phyloP scores from a whole-genome alignment of 2,329 filamentous ascomycete species.

The Nigrograna mackinnonii region DNA sequence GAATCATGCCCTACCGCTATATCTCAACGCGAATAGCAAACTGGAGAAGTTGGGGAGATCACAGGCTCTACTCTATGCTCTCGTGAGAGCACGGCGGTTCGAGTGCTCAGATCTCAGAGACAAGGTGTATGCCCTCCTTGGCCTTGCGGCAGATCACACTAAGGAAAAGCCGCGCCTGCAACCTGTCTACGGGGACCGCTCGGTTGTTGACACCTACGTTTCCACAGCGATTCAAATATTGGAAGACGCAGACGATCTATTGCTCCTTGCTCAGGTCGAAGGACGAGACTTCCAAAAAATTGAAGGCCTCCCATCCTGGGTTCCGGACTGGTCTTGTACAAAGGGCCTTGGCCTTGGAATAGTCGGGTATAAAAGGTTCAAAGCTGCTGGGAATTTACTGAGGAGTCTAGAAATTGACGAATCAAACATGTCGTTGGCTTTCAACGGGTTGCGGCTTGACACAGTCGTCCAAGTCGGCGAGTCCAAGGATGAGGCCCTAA shows the following conservation, averaged over 20 bases:
- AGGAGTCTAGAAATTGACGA: not conserved
- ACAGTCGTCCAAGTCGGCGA: not conserved
- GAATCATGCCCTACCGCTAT: slow-evolving; percentile 4
- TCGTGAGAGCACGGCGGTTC: slow-evolving; percentile 14
- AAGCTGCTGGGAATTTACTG: slow-evolving; percentile 4
- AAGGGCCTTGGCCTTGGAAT: slow-evolving; percentile 11
- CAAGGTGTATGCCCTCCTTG: slow-evolving; percentile 21
- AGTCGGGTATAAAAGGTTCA: slow-evolving; percentile 15
- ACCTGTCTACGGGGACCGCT: not conserved
- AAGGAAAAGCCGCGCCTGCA: not conserved
- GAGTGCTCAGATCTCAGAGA: slow-evolving; percentile 16
- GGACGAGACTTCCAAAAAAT: slow-evolving; percentile 15
- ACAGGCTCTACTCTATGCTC: slow-evolving; percentile 15
- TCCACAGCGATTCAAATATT: slow-evolving; percentile 17
- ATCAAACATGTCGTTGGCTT: not conserved
- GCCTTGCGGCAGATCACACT: slow-evolving; percentile 9
- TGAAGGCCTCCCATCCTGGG: slow-evolving; percentile 18
- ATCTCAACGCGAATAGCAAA: slow-evolving; percentile 11
- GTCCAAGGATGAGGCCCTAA: not conserved
- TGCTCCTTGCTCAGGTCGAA: slow-evolving; percentile 18
- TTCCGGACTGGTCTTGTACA: slow-evolving; percentile 18
- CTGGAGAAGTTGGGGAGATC: slow-evolving; percentile 5
- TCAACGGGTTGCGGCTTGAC: not conserved
- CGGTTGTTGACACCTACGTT: slow-evolving; percentile 13
- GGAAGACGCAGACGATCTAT: slow-evolving; percentile 11